Conservation (phyloP, 2,329 filamentous ascomycete species). For the Lasiodiplodia sp. region DNA sequence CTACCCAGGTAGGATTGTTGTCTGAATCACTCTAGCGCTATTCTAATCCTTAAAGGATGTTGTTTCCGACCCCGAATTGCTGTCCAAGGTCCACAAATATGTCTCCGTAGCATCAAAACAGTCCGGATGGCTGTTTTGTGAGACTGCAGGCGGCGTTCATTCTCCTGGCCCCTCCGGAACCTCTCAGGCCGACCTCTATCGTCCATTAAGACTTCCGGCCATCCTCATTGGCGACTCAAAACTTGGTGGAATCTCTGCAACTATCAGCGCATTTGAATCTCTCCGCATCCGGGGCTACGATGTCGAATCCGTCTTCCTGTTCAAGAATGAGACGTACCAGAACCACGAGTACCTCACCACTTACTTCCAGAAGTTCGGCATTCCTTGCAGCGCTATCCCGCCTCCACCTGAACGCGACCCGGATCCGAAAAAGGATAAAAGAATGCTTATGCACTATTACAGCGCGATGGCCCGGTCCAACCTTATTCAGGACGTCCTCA, state of each 20-base stretch:
- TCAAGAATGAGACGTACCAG: slow-evolving; percentile 69
- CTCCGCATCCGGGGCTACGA: slow-evolving; percentile 80
- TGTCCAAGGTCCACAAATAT: slow-evolving; percentile 51
- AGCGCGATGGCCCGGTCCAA: slow-evolving; percentile 50
- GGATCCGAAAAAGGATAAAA: slow-evolving; percentile 52
- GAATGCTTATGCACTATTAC: slow-evolving; percentile 71
- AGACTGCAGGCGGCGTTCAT: slow-evolving; percentile 83
- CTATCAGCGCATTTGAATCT: slow-evolving; percentile 82
- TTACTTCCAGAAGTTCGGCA: slow-evolving; percentile 68
- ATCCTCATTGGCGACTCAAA: slow-evolving; percentile 77
- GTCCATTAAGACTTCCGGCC: slow-evolving; percentile 74
- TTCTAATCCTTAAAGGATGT: background rate
- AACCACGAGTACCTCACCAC: slow-evolving; percentile 72
- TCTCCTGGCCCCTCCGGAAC: slow-evolving; percentile 79
- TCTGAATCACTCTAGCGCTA: background rate
- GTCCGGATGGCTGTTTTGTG: slow-evolving; percentile 71
- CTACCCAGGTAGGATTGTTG: background rate
- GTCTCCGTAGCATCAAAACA: slow-evolving; percentile 49
- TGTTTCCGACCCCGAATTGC: slow-evolving; percentile 44
- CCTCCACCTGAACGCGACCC: slow-evolving; percentile 46
- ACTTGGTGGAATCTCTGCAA: slow-evolving; percentile 80
- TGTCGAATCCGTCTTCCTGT: slow-evolving; percentile 73
- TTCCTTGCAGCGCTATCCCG: slow-evolving; percentile 62
- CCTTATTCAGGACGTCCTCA: slow-evolving; percentile 56
- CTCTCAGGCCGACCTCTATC: slow-evolving; percentile 79